Base-by-base conservation (phyloP, 2,329 filamentous ascomycete species). In the Pseudogymnoascus sp. region DNA sequence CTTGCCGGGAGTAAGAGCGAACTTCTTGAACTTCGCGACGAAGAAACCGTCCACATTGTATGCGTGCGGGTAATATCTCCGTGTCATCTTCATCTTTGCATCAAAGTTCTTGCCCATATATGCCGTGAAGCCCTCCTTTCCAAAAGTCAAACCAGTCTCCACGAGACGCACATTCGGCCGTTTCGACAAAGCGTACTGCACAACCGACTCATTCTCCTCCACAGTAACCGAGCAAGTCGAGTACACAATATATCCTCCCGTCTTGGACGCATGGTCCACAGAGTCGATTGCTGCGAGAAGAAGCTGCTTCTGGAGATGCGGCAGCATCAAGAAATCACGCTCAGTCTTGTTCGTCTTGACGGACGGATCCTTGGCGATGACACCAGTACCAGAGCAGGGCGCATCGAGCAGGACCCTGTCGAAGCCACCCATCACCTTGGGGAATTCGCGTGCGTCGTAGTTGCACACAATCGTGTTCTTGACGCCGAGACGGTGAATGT, bases 271-370 rank as follows among this genome's bases (percentile, higher is more conserved):
- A 73, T 97, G 92, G 74, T 97, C 92, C 13, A 95, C 91, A 0
- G 91, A 96, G 78, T 99, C 94, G 66, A 99, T 96, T 58, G 94
- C 94, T 6, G 92, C 86, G 29, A 99, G 84, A 10, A 99, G 80
- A 62, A 99, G 83, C 77, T 97, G 92, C 76, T 97, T 97, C 76
- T 99, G 94, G 64, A 91, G 84, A 76, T 99, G 94, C 0, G 94
- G 92, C 60, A 99, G 84, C 71, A 89, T 86, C 75, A 97, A 84
- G 79, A 99, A 99, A 75, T 99, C 94, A 67, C 88, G 88, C 73
- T 96, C 91, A 9, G 90, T 95, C 81, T 97, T 97, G 81, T 97
- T 97, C 25, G 93, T 97, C 83, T 99, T 99, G 69, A 99, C 92
- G 67, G 89, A 91, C 33, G 93, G 85, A 76, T 99, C 94, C 79